phyloP scores from a whole-genome alignment of 2,329 filamentous ascomycete species.

The Neopestalotiopsis sp. region DNA sequence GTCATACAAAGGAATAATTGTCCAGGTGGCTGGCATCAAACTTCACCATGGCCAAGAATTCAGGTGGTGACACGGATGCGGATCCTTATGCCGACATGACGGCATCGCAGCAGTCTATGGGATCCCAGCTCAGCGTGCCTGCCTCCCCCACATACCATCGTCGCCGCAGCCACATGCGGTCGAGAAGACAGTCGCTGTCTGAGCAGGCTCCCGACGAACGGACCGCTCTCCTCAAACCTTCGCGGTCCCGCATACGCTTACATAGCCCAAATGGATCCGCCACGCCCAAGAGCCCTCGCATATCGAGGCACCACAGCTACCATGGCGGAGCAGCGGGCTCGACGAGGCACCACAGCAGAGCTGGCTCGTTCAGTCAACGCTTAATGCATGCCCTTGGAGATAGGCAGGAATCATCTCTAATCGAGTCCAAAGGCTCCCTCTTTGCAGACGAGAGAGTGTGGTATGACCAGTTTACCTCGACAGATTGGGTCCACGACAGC shows the following conservation, averaged over 20 bases:
- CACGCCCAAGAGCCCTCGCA: conserved; percentile 27
- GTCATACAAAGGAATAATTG: neutral
- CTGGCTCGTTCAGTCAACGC: conserved; percentile 64
- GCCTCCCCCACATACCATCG: conserved; percentile 18
- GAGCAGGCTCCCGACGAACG: conserved; percentile 46
- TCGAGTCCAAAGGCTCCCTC: conserved; percentile 69
- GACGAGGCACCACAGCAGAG: conserved; percentile 60
- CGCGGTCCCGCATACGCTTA: conserved; percentile 49
- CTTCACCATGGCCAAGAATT: conserved; percentile 5
- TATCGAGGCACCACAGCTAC: conserved; percentile 51
- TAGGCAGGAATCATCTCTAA: conserved; percentile 61
- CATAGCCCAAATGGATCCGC: conserved; percentile 34
- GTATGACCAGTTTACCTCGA: conserved; percentile 98
- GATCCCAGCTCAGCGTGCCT: conserved; percentile 8
- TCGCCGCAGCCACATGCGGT: conserved; percentile 29
- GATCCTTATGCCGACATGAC: conserved; percentile 21
- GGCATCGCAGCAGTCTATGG: conserved; percentile 25
- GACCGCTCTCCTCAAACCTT: conserved; percentile 48
- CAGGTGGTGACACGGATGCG: conserved; percentile 26
- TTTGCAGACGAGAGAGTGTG: conserved; percentile 87
- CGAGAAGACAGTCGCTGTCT: conserved; percentile 31
- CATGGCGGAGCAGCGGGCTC: conserved; percentile 38
- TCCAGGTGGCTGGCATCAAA: neutral
- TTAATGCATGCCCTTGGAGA: conserved; percentile 67
- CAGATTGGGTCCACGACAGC: conserved; percentile 97